Evolutionary conservation across 2,329 filamentous ascomycete genomes (phyloP), one percentile per base, ranked within the genome.

Genomic region (Cryphonectria parasitica): DNA sequence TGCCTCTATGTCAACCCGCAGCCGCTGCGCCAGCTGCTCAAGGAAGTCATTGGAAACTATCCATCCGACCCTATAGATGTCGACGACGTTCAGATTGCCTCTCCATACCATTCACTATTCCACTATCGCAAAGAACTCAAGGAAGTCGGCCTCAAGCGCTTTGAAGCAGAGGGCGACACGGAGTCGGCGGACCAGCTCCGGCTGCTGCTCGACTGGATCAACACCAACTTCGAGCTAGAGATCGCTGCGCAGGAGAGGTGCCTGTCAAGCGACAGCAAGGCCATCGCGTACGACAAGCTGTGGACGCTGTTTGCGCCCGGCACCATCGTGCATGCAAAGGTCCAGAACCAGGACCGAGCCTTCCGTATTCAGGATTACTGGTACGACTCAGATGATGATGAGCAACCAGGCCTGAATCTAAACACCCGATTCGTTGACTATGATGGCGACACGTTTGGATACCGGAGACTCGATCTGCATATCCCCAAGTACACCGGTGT

Each of bases 391-490:
- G 73, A 75, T 22, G 39, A 69, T 8, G 75, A 75, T n/a, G 68
- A 74, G 1, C 60, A 69, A 2, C 74, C 75, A 0, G 71, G 73
- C 2, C 75, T 80, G 6, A 71, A 73, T 22, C 68, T 81, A 31
- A 65, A 71, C 1, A 71, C 75, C 8, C 41, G 71, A 2, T 80
- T 77, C 65, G 74, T 79, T 36, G 80, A 81, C 72, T 81, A 77
- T 34, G 78, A 82, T 65, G 80, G 80, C n/a, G 77, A 80, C 31
- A 73, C 71, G 10, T 74, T 81, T 4, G 79, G 79, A 19, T 74
- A 73, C 3, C 74, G 77, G 5, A 71, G 58, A n/a, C 68, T 67
- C 5, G 70, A 74, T 22, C 49, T 80, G 4, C 64, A 74, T 15
- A 76, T 81, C 31, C 69, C 73, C 13, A 75, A 76, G 43, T 81